Percentiles rank a stretch among this genome's conserved stretches.
These are phyloP conservation scores for Fusarium fracticaudum DNA, from an alignment of 2,329 filamentous ascomycete species.

Conservation along the genomic window DNA sequence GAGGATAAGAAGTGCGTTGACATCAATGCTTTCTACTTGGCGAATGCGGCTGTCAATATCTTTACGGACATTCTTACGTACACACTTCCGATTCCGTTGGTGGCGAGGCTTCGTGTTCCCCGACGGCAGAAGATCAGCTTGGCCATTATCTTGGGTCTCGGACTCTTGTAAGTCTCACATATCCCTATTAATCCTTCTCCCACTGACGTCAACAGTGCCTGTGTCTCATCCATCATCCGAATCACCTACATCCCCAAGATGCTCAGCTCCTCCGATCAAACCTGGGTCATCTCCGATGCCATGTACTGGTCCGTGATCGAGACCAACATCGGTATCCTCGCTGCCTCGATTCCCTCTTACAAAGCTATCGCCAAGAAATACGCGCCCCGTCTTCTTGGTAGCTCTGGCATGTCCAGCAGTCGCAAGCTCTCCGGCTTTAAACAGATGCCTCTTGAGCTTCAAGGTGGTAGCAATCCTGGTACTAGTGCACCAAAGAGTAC, in stretches of 20 bases:
- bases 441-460: slow-evolving; percentile 28
- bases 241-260: slow-evolving; percentile 32
- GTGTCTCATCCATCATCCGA: slow-evolving; percentile 24
- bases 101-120: slow-evolving; percentile 14
- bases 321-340: slow-evolving; percentile 30
- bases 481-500: neutral
- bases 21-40: slow-evolving; percentile 29
- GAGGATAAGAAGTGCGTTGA: slow-evolving; percentile 20
- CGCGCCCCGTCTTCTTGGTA: slow-evolving; percentile 24
- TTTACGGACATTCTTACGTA: slow-evolving; percentile 22
- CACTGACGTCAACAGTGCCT: neutral
- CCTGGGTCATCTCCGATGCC: slow-evolving; percentile 24
- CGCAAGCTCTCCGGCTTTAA: slow-evolving; percentile 28
- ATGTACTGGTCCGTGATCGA: slow-evolving; percentile 36
- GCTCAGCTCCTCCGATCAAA: slow-evolving; percentile 21
- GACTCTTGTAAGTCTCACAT: slow-evolving; percentile 14
- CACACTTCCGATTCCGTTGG: slow-evolving; percentile 1
- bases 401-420: slow-evolving; percentile 21
- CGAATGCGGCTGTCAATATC: slow-evolving; percentile 25
- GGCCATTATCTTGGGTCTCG: slow-evolving; percentile 12
- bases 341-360: slow-evolving; percentile 26
- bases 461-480: neutral
- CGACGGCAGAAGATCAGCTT: slow-evolving; percentile 27
- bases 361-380: slow-evolving; percentile 31
- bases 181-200: rapidly evolving